Conservation (phyloP, 345 rosid genomes). For the Barbarea vulgaris region DNA sequence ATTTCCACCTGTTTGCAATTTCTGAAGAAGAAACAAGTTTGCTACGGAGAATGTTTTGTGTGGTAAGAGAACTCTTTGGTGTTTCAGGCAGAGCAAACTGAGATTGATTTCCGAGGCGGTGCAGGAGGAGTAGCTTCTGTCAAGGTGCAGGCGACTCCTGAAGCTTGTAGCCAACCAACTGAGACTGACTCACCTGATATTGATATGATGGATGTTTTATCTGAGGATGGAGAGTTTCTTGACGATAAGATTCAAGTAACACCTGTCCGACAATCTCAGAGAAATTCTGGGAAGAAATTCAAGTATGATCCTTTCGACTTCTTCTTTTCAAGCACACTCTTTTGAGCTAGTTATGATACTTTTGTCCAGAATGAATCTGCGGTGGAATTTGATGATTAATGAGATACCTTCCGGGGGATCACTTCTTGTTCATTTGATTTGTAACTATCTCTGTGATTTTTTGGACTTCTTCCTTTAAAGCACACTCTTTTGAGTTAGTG, state of each 20-base stretch:
- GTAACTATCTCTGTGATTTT: constrained; percentile 13
- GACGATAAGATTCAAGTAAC: constrained; percentile 55
- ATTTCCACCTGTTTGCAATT: background rate
- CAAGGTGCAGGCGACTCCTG: constrained; percentile 40
- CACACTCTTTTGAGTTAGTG: background rate
- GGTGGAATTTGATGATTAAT: background rate
- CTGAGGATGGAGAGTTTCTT: constrained; percentile 45
- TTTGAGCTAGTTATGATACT: background rate
- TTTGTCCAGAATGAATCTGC: background rate
- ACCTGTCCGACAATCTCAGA: constrained; percentile 66
- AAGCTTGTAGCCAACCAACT: constrained; percentile 44
- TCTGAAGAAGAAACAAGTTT: background rate
- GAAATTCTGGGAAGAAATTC: constrained; percentile 73
- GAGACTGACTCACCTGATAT: constrained; percentile 53
- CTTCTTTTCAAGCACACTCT: constrained; percentile 19
- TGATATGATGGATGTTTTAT: constrained; percentile 52
- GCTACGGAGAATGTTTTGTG: background rate
- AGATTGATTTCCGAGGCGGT: constrained; percentile 76
- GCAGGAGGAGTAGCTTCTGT: constrained; percentile 67
- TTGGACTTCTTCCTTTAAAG: constrained; percentile 32
- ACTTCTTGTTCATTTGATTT: constrained; percentile 6
- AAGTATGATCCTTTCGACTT: constrained; percentile 47
- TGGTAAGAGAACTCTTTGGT: constrained; percentile 17
- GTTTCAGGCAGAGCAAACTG: constrained; percentile 56
- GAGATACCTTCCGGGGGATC: background rate